These are phyloP conservation scores for Lecanicillium sp. DNA, from an alignment of 2,329 filamentous ascomycete genomes.

Conservation along the genomic window DNA sequence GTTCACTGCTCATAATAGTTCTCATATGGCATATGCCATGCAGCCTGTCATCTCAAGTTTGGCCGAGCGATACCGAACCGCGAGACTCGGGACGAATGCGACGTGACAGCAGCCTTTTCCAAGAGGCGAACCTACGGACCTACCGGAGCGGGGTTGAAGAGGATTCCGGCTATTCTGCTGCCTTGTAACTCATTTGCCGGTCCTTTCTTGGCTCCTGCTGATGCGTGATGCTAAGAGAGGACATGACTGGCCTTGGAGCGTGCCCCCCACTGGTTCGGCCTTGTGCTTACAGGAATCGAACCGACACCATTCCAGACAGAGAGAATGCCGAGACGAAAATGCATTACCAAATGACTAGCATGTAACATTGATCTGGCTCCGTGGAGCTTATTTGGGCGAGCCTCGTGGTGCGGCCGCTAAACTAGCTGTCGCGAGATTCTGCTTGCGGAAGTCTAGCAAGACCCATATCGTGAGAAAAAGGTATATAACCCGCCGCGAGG, in stretches of 20 bases:
- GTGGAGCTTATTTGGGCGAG: background rate
- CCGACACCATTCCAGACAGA: background rate
- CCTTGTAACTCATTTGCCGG: no score
- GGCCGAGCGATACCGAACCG: background rate
- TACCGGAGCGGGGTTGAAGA: no score
- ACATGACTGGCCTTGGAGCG: background rate
- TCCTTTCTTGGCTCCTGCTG: no score
- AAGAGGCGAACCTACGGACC: no score
- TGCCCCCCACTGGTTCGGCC: background rate
- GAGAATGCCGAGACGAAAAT: background rate
- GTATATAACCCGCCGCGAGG: no score
- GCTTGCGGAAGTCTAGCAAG: background rate
- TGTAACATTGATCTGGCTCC: background rate
- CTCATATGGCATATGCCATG: background rate
- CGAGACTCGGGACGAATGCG: background rate
- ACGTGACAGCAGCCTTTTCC: conserved; percentile 1
- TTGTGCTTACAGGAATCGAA: background rate
- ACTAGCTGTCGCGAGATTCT: background rate
- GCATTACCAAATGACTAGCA: background rate
- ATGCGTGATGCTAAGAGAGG: background rate
- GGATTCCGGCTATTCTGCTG: no score
- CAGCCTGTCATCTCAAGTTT: background rate
- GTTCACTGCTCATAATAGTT: background rate
- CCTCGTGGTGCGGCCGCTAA: background rate
- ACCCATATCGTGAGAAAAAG: background rate